Conservation (phyloP, 768 basidiomycete species). For the Naganishia antarctica region DNA sequence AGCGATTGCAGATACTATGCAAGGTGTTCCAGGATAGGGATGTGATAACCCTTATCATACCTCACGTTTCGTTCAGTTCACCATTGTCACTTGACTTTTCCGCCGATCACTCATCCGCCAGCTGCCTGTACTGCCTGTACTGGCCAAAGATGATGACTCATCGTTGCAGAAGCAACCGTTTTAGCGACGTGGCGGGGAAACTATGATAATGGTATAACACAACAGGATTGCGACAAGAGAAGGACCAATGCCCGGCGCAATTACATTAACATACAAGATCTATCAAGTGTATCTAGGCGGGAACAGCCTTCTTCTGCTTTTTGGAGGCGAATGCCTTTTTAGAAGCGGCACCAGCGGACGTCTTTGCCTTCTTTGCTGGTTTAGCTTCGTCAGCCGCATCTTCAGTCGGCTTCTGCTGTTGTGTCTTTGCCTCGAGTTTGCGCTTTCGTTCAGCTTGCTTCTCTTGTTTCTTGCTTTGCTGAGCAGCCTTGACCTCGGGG, state of each 20-base stretch:
- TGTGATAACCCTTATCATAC: too few relatives aligned
- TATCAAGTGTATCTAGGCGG: not conserved
- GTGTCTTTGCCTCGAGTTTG: slow-evolving; percentile 27
- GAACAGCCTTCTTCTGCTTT: slow-evolving; percentile 11
- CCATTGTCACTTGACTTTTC: not conserved
- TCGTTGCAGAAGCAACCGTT: too few relatives aligned
- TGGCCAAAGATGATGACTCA: not conserved
- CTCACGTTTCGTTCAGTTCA: too few relatives aligned
- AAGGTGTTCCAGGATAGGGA: too few relatives aligned
- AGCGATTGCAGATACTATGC: too few relatives aligned
- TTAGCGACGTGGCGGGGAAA: too few relatives aligned
- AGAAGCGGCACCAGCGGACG: not conserved
- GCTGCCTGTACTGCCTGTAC: not conserved
- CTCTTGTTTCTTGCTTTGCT: slow-evolving; percentile 32
- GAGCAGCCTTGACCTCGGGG: slow-evolving; percentile 25
- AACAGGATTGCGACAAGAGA: slow-evolving; percentile 1
- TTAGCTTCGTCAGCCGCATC: slow-evolving; percentile 5
- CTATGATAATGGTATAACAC: too few relatives aligned
- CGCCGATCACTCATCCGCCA: not conserved
- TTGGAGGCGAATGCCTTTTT: slow-evolving; percentile 6
- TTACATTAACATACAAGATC: not conserved
- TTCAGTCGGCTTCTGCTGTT: not conserved
- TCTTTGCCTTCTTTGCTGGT: slow-evolving; percentile 21
- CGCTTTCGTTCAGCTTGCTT: slow-evolving; percentile 31
- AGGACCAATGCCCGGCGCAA: not conserved